A percentile compares a stretch with the other conserved stretches of the same genome.
phyloP scores from a whole-genome alignment of 306 rosid species.

The Senna tora region DNA sequence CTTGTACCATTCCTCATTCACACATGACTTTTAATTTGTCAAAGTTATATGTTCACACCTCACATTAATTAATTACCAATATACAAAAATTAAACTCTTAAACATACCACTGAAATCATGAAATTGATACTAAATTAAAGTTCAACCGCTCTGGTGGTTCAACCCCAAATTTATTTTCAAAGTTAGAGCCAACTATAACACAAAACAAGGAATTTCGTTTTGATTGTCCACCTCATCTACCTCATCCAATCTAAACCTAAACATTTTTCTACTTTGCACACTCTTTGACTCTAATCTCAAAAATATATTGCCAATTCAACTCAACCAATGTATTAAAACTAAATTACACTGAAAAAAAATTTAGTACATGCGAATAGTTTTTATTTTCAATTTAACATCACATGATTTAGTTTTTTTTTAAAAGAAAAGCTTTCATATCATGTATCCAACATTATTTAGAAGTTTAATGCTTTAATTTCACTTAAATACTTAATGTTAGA shows the following conservation, averaged over 20 bases:
- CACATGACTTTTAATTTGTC: slow-evolving; percentile 49
- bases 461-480: too few relatives aligned
- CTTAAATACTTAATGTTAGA: too few relatives aligned
- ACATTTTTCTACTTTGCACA: background rate
- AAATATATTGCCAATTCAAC: too few relatives aligned
- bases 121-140: slow-evolving; percentile 38
- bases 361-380: too few relatives aligned
- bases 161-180: slow-evolving; percentile 33
- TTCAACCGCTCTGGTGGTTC: slow-evolving; percentile 68
- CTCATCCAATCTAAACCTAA: slow-evolving; percentile 38
- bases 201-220: slow-evolving; percentile 49
- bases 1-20: slow-evolving; percentile 21
- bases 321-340: too few relatives aligned
- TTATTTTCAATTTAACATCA: too few relatives aligned
- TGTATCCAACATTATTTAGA: too few relatives aligned
- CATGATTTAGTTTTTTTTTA: too few relatives aligned
- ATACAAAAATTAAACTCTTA: background rate
- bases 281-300: background rate
- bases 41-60: slow-evolving; percentile 36
- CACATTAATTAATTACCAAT: background rate
- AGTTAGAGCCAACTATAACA: slow-evolving; percentile 21
- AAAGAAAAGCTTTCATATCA: too few relatives aligned
- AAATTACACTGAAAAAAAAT: too few relatives aligned
- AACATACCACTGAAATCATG: background rate
- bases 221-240: slow-evolving; percentile 44